Conservation (phyloP, 1,139 yeast genomes). For the Suhomyces chickasaworum region DNA sequence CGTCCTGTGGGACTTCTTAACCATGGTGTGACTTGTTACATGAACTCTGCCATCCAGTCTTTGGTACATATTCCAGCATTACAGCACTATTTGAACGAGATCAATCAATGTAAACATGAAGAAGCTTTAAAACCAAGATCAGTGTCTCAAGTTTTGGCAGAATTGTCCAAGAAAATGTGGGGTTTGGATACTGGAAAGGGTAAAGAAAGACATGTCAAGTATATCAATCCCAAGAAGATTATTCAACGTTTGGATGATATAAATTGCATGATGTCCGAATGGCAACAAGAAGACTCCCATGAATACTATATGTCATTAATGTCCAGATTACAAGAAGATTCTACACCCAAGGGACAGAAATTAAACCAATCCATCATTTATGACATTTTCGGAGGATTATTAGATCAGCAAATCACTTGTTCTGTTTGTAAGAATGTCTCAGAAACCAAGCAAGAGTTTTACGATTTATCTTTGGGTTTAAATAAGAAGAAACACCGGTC, state of each 20-base stretch:
- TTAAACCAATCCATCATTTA: constrained; percentile 80
- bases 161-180: constrained; percentile 70
- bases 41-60: constrained; percentile 93
- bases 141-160: constrained; percentile 74
- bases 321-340: constrained; percentile 86
- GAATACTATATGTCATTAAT: constrained; percentile 92
- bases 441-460: constrained; percentile 91
- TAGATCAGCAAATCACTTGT: constrained; percentile 84
- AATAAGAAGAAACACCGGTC: constrained; percentile 44
- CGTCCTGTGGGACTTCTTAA: constrained; percentile 79
- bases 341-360: constrained; percentile 85
- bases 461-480: constrained; percentile 81
- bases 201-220: constrained; percentile 33
- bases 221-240: constrained; percentile 72
- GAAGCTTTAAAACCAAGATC: constrained; percentile 53
- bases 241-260: constrained; percentile 77
- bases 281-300: constrained; percentile 98
- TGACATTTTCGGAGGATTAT: constrained; percentile 90
- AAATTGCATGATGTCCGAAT: constrained; percentile 93
- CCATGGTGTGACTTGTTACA: constrained; percentile 95
- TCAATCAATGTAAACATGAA: constrained; percentile 53
- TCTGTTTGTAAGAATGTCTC: constrained; percentile 76
- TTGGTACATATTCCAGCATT: constrained; percentile 88
- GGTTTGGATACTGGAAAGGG: constrained; percentile 32
- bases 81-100: constrained; percentile 76